These are phyloP conservation scores for Arthroderma sp. DNA, from an alignment of 2,329 filamentous ascomycete species.

Conservation along the genomic window DNA sequence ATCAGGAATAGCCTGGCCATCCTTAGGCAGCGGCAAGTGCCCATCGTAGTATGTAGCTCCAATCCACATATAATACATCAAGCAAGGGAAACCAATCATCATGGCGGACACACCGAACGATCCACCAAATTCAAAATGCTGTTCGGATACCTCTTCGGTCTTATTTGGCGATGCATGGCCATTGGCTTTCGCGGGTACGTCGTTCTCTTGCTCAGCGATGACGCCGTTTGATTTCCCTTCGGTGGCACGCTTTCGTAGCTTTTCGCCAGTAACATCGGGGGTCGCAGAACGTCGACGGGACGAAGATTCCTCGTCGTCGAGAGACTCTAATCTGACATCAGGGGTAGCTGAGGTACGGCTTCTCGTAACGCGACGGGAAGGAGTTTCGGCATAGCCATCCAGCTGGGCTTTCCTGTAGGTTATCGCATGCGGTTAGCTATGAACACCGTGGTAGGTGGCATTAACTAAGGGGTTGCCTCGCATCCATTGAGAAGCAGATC, in stretches of 20 bases:
- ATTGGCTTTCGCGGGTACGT: constrained; percentile 16
- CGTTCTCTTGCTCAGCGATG: constrained; percentile 10
- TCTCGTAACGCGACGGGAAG: constrained; percentile 32
- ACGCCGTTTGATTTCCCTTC: constrained; percentile 7
- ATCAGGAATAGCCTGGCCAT: constrained; percentile 54
- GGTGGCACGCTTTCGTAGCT: constrained; percentile 5
- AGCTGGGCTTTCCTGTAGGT: constrained; percentile 37
- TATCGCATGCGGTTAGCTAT: neutral
- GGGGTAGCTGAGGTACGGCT: constrained; percentile 26
- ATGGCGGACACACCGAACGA: constrained; percentile 64
- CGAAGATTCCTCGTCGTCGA: neutral
- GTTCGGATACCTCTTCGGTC: neutral
- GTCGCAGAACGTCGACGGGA: constrained; percentile 9
- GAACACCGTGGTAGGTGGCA: neutral
- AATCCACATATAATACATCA: constrained; percentile 99
- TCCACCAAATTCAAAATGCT: constrained; percentile 70
- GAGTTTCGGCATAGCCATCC: constrained; percentile 41
- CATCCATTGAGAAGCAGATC: constrained; percentile 5
- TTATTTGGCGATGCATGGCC: neutral
- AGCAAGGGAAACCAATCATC: constrained; percentile 83
- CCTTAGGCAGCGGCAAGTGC: constrained; percentile 54
- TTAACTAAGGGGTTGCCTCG: neutral
- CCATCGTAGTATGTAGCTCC: constrained; percentile 87
- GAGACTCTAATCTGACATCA: constrained; percentile 15
- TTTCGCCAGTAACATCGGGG: constrained; percentile 12